Evolutionary conservation across 2,329 filamentous ascomycete species (phyloP), one percentile per base, ranked within the genome.

Genomic region (Cryphonectria radicalis): DNA sequence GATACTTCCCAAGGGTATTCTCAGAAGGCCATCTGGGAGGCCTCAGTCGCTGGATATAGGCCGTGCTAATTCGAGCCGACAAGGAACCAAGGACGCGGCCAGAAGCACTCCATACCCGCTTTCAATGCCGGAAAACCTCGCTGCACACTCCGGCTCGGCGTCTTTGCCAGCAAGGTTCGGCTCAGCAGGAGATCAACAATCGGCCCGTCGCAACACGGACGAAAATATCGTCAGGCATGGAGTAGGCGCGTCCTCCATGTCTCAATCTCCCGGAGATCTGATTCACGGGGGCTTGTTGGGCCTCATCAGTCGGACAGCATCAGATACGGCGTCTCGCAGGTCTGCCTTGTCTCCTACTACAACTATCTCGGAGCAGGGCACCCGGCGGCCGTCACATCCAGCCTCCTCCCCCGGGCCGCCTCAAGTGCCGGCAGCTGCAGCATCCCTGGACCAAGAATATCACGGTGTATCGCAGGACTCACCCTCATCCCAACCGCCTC

Each of bases 1-100:
- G 3, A 7, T 40, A 19, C 35, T 17, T 22, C 43, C 59, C 19
- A 63, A 19, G 19, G 8, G 67, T 8, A 69, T 69, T 28, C 59
- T 69, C 17, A 53, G 59, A 32, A 62, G 40, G n/a, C 28, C 42
- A 11, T 32, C 59, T 13, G 40, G 46, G 28, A 68, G 57, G 46
- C 66, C 40, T 35, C 14, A 35, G 3, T n/a, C 32, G 11, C n/a
- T 53, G 14, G 60, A 68, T 8, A 50, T 57, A 40, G 57, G 35
- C 40, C 57, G 40, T 35, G 60, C 67, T 8, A 63, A 63, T 35
- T 3, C 40, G 14, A 4, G 10, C 13, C 17, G 4, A 40, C 6
- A 10, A 6, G 32, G 28, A 37, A 6, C 35, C 22, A n/a, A 3
- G 22, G 22, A 40, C 17, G 8, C 22, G 32, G 32, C 59, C 19